phyloP scores from a whole-genome alignment of 2,329 filamentous ascomycete species.

The Colletotrichum lindemuthianum region DNA sequence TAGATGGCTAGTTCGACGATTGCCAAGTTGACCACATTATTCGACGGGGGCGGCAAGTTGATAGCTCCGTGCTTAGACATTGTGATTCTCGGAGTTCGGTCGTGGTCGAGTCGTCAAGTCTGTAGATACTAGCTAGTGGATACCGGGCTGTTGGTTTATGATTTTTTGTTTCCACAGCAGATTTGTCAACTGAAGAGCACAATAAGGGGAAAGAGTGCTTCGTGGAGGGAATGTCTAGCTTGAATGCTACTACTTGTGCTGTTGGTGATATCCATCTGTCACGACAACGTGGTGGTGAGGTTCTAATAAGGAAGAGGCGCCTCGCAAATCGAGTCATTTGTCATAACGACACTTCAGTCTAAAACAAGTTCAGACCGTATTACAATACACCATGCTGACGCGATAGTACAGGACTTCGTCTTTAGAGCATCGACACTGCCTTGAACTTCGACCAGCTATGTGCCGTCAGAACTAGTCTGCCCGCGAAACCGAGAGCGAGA shows the following conservation, averaged over 20 bases:
- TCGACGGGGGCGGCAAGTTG: conserved; percentile 24
- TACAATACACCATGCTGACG: conserved; percentile 1
- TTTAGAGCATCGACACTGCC: conserved; percentile 19
- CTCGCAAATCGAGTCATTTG: conserved; percentile 17
- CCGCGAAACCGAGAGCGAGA: conserved; percentile 30
- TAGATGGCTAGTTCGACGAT: conserved; percentile 40
- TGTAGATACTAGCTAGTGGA: not conserved
- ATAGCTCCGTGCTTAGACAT: conserved; percentile 10
- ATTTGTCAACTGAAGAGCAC: no score
- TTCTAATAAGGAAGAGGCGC: conserved; percentile 14
- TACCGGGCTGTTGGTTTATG: no score
- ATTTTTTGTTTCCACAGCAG: no score
- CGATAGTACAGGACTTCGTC: conserved; percentile 3
- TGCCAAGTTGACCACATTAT: conserved; percentile 30
- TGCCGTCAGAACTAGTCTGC: not conserved
- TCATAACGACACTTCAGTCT: conserved; percentile 14
- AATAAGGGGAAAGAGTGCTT: no score
- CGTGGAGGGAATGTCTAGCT: no score
- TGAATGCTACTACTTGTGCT: no score
- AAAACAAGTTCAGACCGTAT: conserved; percentile 17
- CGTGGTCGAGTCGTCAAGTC: not conserved
- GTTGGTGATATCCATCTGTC: no score
- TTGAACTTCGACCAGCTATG: conserved; percentile 4
- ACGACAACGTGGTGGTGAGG: not conserved
- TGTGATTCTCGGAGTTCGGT: not conserved